phyloP scores from a whole-genome alignment of 2,329 filamentous ascomycete species.

The Claviceps purpurea region DNA sequence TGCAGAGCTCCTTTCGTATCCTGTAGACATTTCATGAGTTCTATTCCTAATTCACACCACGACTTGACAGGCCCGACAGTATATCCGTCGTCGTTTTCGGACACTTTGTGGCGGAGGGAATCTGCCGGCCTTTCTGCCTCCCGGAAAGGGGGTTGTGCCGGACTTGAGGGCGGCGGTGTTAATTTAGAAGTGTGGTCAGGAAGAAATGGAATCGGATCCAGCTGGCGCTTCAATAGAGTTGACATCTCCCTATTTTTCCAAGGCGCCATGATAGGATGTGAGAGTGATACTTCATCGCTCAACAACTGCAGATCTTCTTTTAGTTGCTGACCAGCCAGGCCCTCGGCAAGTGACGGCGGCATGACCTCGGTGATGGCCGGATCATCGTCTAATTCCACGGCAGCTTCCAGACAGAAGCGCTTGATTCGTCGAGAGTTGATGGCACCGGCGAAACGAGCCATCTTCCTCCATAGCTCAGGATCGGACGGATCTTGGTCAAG shows the following conservation, averaged over 20 bases:
- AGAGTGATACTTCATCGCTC: conserved; percentile 40
- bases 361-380: conserved; percentile 48
- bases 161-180: conserved; percentile 16
- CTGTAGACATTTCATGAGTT: conserved; percentile 20
- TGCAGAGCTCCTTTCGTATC: conserved; percentile 16
- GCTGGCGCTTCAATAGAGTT: conserved; percentile 33
- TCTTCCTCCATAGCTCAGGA: conserved; percentile 50
- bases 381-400: conserved; percentile 54
- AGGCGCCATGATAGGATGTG: conserved; percentile 47
- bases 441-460: conserved; percentile 44
- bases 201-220: conserved; percentile 51
- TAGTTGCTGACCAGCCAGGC: conserved; percentile 48
- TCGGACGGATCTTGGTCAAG: conserved; percentile 54
- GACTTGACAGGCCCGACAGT: conserved; percentile 10
- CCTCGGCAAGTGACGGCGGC: conserved; percentile 49
- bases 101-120: not conserved
- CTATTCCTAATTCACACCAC: conserved; percentile 22
- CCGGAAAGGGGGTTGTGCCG: not conserved
- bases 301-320: conserved; percentile 41
- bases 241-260: conserved; percentile 41
- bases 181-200: conserved; percentile 35
- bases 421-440: conserved; percentile 43
- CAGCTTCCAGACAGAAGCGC: conserved; percentile 51
- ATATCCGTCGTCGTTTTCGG: not conserved
- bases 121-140: not conserved